phyloP scores from a whole-genome alignment of 306 rosid genomes.

The Psophocarpus tetragonolobus region DNA sequence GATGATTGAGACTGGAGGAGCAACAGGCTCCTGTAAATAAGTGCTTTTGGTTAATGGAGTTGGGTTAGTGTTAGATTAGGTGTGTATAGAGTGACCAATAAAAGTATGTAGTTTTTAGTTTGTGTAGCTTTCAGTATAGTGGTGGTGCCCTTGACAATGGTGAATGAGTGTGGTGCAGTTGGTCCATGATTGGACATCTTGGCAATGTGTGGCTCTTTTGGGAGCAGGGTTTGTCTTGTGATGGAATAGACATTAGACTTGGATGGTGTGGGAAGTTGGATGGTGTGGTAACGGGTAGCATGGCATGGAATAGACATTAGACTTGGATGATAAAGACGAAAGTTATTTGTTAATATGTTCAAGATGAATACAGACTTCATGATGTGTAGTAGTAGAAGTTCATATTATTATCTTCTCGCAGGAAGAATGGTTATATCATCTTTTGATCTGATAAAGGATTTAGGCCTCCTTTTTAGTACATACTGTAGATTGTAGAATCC shows the following conservation, averaged over 20 bases:
- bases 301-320: constrained; percentile 32
- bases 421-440: constrained; percentile 29
- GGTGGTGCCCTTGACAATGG: constrained; percentile 22
- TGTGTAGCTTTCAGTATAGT: constrained; percentile 38
- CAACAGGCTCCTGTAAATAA: constrained; percentile 52
- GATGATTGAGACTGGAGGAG: constrained; percentile 50
- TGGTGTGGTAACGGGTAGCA: constrained; percentile 28
- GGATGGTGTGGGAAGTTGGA: constrained; percentile 37
- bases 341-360: constrained; percentile 21
- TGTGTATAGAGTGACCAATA: constrained; percentile 58
- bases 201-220: constrained; percentile 21
- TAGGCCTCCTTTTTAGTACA: constrained; percentile 38
- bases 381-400: constrained; percentile 9
- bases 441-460: constrained; percentile 13
- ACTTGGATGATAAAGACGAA: constrained; percentile 33
- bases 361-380: constrained; percentile 18
- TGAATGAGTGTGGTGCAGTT: constrained; percentile 33
- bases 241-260: no score
- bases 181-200: constrained; percentile 28
- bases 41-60: constrained; percentile 4
- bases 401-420: constrained; percentile 19
- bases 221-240: constrained; percentile 32
- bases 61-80: constrained; percentile 35
- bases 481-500: constrained; percentile 40
- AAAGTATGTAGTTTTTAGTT: constrained; percentile 45